phyloP scores from a whole-genome alignment of 116 monocot species.

The Dioscorea cayenensis region DNA sequence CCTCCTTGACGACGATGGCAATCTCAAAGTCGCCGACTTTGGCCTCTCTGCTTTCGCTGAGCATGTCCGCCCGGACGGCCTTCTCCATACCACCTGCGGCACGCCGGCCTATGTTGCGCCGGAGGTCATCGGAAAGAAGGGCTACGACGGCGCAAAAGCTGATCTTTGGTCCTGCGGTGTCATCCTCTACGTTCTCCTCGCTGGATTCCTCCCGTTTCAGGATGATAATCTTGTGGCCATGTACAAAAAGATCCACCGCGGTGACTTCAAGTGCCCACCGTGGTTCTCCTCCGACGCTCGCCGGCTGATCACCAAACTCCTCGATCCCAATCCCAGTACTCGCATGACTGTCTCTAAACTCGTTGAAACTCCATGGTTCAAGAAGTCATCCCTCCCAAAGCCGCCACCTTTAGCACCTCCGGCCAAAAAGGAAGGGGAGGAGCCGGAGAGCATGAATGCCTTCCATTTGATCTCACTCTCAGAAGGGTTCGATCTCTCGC shows the following conservation, averaged over 20 bases:
- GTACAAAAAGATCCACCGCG: constrained; percentile 55
- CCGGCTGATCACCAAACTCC: constrained; percentile 38
- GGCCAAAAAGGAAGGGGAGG: constrained; percentile 26
- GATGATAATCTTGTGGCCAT: constrained; percentile 45
- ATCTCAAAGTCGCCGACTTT: constrained; percentile 54
- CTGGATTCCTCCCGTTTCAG: constrained; percentile 62
- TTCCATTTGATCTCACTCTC: constrained; percentile 64
- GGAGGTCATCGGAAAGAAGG: constrained; percentile 45
- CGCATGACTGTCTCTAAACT: constrained; percentile 39
- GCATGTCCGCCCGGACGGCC: constrained; percentile 27
- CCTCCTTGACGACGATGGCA: constrained; percentile 31
- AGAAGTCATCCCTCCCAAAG: constrained; percentile 9
- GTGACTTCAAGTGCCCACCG: constrained; percentile 65
- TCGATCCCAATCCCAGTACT: constrained; percentile 48
- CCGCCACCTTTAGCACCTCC: background rate
- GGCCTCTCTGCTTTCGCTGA: constrained; percentile 48
- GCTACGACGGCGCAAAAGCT: constrained; percentile 58
- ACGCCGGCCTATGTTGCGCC: constrained; percentile 72
- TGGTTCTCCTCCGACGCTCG: constrained; percentile 65
- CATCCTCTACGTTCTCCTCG: constrained; percentile 58
- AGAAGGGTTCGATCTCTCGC: constrained; percentile 59
- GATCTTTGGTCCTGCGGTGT: constrained; percentile 78
- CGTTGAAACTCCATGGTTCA: constrained; percentile 38
- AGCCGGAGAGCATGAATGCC: constrained; percentile 44
- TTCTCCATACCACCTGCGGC: constrained; percentile 62